phyloP scores from a whole-genome alignment of 2,329 filamentous ascomycete species.

The Pseudofabraea citricarpa region DNA sequence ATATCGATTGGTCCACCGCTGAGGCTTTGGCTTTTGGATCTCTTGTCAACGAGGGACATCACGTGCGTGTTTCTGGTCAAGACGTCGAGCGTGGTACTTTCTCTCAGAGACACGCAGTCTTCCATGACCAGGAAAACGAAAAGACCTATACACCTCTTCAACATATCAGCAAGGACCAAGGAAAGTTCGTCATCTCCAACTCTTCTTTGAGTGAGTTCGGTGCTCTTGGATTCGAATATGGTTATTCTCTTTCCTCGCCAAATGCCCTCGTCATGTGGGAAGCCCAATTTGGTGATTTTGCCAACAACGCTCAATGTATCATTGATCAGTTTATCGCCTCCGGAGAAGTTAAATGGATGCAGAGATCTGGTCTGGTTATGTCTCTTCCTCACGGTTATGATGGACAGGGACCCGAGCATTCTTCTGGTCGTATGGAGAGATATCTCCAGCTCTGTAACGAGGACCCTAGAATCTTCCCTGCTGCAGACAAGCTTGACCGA shows the following conservation, averaged over 20 bases:
- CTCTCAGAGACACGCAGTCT: constrained; percentile 93
- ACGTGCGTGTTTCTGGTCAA: constrained; percentile 96
- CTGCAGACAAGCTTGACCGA: constrained; percentile 81
- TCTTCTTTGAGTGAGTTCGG: constrained; percentile 72
- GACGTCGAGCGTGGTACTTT: constrained; percentile 99
- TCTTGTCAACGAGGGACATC: constrained; percentile 87
- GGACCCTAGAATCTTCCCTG: constrained; percentile 89
- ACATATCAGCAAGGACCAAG: constrained; percentile 84
- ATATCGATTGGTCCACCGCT: constrained; percentile 96
- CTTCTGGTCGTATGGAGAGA: constrained; percentile 92
- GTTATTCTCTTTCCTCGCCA: constrained; percentile 94
- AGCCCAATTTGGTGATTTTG: constrained; percentile 98
- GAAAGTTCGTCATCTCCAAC: constrained; percentile 94
- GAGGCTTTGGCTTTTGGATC: constrained; percentile 94
- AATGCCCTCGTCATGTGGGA: constrained; percentile 99
- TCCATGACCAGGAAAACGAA: constrained; percentile 96
- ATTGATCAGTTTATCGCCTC: constrained; percentile 99
- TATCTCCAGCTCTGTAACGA: constrained; percentile 98
- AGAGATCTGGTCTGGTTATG: constrained; percentile 93
- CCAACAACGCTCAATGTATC: constrained; percentile 98
- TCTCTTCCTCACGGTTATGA: constrained; percentile 97
- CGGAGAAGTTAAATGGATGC: constrained; percentile 97
- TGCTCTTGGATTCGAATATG: constrained; percentile 94
- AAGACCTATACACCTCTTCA: constrained; percentile 89
- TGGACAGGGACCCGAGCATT: constrained; percentile 97